phyloP scores from a whole-genome alignment of 2,329 filamentous ascomycete genomes.

The Epichloe amarillans region DNA sequence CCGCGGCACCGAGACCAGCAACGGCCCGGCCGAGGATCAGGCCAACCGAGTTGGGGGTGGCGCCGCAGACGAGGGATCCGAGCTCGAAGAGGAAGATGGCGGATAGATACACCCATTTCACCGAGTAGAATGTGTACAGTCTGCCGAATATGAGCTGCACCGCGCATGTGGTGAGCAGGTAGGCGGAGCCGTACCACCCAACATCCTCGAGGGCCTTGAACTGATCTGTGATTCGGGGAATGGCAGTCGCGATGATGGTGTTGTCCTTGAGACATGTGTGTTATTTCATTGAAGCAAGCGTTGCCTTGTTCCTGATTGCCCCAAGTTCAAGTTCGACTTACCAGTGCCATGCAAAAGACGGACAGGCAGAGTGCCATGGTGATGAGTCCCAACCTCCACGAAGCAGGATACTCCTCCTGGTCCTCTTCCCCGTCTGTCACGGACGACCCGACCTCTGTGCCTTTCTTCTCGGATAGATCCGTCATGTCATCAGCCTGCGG shows the following conservation, averaged over 20 bases:
- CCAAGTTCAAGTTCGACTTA: neutral
- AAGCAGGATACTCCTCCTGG: slow-evolving; percentile 1
- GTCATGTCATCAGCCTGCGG: neutral
- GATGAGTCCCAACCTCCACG: slow-evolving; percentile 5
- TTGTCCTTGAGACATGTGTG: slow-evolving; percentile 16
- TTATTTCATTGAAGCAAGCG: no score
- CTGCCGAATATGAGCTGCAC: slow-evolving; percentile 25
- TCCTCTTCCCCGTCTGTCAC: neutral
- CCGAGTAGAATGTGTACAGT: slow-evolving; percentile 27
- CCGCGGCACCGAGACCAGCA: slow-evolving; percentile 27
- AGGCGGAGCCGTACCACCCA: slow-evolving; percentile 11
- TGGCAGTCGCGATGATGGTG: slow-evolving; percentile 24
- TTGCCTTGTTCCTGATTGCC: no score
- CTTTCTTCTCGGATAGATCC: neutral
- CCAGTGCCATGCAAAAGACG: slow-evolving; percentile 7
- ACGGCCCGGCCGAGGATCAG: slow-evolving; percentile 24
- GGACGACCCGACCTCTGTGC: neutral
- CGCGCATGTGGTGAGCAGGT: slow-evolving; percentile 25
- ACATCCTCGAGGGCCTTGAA: slow-evolving; percentile 6
- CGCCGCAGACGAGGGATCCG: slow-evolving; percentile 19
- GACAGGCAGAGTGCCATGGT: slow-evolving; percentile 7
- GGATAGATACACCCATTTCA: slow-evolving; percentile 16
- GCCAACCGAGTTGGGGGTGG: slow-evolving; percentile 17
- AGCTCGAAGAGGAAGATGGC: slow-evolving; percentile 16
- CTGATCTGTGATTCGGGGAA: slow-evolving; percentile 16